Evolutionary conservation across 371 early-diverging fungal species (phyloP).

Genomic region (Amoeboaphelidium protococcarum): DNA sequence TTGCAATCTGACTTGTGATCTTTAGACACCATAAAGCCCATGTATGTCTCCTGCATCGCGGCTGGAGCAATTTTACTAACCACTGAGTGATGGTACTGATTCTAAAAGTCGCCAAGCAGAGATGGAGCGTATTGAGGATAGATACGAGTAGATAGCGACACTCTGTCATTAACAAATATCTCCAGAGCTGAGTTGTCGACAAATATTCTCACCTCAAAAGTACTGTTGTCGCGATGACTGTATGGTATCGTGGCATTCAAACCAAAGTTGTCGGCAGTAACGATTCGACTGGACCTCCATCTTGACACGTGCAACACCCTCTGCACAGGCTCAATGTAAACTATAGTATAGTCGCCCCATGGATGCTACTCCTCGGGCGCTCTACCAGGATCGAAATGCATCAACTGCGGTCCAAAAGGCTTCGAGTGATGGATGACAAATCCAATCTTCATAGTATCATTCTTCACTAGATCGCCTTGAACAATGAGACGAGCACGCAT

Average conservation of each 20-base stretch:
- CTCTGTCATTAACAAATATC: neutral
- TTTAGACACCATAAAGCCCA: too few relatives aligned
- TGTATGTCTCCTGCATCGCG: too few relatives aligned
- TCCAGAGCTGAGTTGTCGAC: neutral
- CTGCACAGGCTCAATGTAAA: neutral
- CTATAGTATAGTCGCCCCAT: neutral
- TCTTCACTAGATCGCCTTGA: neutral
- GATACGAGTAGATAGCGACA: neutral
- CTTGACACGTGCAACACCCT: neutral
- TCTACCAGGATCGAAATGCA: too few relatives aligned
- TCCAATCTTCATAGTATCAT: neutral
- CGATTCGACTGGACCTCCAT: neutral
- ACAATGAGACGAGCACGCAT: neutral
- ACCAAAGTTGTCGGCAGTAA: neutral
- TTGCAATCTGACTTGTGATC: too few relatives aligned
- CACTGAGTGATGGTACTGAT: too few relatives aligned
- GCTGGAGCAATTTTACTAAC: too few relatives aligned
- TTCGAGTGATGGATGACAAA: neutral
- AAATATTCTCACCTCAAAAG: neutral
- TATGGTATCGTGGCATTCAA: neutral
- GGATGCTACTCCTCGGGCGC: neutral
- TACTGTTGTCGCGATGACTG: neutral
- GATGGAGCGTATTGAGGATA: too few relatives aligned
- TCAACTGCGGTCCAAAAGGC: neutral
- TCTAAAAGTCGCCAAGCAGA: too few relatives aligned